phyloP scores from a whole-genome alignment of 768 basidiomycete species.

The Amanita pseudoporphyria region DNA sequence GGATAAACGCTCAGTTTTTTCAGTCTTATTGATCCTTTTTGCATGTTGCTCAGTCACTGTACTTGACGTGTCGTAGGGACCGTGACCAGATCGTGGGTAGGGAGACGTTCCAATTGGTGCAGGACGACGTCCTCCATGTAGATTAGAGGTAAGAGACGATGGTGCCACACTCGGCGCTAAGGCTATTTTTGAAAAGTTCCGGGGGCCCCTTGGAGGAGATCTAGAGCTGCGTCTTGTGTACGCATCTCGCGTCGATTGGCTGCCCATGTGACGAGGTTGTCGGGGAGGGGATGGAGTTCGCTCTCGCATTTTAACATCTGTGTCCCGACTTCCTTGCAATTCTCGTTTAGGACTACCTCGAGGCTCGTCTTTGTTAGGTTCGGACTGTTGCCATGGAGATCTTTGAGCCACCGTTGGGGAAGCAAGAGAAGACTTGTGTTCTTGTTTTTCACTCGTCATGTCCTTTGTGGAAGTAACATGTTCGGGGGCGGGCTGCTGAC shows the following conservation, averaged over 20 bases:
- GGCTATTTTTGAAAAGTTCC: slow-evolving; percentile 17
- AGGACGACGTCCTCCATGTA: slow-evolving; percentile 14
- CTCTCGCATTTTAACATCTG: slow-evolving; percentile 12
- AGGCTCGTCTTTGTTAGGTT: slow-evolving; percentile 8
- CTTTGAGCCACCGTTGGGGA: background rate
- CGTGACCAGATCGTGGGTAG: background rate
- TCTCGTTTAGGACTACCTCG: slow-evolving; percentile 12
- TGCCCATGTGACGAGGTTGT: slow-evolving; percentile 14
- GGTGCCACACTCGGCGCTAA: slow-evolving; percentile 13
- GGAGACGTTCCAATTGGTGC: slow-evolving; percentile 3
- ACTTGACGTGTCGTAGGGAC: background rate
- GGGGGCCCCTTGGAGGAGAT: slow-evolving; percentile 33
- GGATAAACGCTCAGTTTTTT: slow-evolving; percentile 2
- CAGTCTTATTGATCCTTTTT: slow-evolving; percentile 1
- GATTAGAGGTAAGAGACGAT: slow-evolving; percentile 9
- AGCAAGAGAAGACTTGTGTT: background rate
- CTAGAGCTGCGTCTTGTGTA: slow-evolving; percentile 18
- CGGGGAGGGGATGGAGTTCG: slow-evolving; percentile 17
- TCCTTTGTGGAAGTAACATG: background rate
- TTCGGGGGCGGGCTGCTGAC: background rate
- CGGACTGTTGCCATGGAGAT: background rate
- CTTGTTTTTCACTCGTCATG: background rate
- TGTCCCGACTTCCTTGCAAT: slow-evolving; percentile 10
- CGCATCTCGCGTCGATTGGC: slow-evolving; percentile 9
- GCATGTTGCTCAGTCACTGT: background rate